Evolutionary conservation across 305 asterid genomes (phyloP).

Genomic region (Solanum aculeatissimum): DNA sequence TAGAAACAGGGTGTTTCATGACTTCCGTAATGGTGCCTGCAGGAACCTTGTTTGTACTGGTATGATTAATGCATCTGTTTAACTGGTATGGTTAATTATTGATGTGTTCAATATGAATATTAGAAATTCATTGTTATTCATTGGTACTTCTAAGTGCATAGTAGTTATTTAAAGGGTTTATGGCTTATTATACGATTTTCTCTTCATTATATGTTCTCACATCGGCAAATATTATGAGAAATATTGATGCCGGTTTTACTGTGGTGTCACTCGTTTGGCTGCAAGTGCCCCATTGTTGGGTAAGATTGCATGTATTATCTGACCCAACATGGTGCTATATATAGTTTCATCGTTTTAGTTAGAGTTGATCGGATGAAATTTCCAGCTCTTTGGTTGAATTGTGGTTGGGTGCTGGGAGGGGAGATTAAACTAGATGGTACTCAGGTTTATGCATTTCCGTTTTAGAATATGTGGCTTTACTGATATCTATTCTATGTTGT

Average conservation of each 20-base stretch:
- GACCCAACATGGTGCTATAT: not conserved
- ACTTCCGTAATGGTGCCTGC: constrained; percentile 96
- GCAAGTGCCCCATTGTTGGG: not conserved
- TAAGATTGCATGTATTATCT: not conserved
- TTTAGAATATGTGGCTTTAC: not conserved
- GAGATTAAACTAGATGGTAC: not conserved
- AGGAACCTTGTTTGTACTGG: constrained; percentile 98
- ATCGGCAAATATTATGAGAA: not conserved
- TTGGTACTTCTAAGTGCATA: not conserved
- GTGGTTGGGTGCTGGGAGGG: not conserved
- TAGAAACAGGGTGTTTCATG: constrained; percentile 92
- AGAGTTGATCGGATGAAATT: not conserved
- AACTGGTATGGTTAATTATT: not conserved
- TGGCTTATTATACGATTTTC: not conserved
- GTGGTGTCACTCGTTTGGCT: not conserved
- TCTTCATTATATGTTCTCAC: not conserved
- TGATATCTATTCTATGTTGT: not conserved
- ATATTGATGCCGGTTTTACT: not conserved
- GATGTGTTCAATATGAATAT: not conserved
- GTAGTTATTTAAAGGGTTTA: not conserved
- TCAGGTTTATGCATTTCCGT: not conserved
- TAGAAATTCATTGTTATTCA: not conserved
- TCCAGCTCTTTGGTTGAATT: not conserved
- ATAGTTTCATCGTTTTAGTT: not conserved
- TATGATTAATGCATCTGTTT: constrained; percentile 14